Evolutionary conservation across 768 basidiomycete genomes (phyloP), one percentile per base, ranked within the genome.

Genomic region (Lactarius tabidus): DNA sequence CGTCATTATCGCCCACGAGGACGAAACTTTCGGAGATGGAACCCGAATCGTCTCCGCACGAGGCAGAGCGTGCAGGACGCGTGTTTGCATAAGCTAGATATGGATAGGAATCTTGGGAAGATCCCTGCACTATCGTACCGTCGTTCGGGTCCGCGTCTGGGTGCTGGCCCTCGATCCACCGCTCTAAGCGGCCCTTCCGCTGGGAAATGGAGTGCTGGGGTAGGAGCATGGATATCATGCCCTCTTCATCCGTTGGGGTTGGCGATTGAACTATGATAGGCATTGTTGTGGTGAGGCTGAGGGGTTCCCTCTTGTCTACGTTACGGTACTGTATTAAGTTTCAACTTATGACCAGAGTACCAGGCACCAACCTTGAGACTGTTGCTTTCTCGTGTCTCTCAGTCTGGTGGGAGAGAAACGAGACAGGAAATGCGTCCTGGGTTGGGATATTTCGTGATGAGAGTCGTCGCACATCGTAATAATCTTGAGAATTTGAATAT

Each of bases 121-220:
- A 57, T 70, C 72, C 59, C 72, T 71, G 43, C 69, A 68, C 38
- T 74, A 63, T 51, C 48, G 28, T 43, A 62, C 65, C 12, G 66
- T 63, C 64, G 70, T 68, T 33, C 68, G 58, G 41, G 68, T 57
- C 41, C 66, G 53, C 53, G 70, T 65, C n/a, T 68, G 57, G 12
- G 70, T 65, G 41, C 68, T 80, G 76, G 26, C 82, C 81, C 3
- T 70, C 73, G 20, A 82, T 74, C 81, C 81, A 82, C n/a, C 72
- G 76, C 41, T 79, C 77, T 45, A 81, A 69, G 59, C 73, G 79
- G 66, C 77, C 79, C 18, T 79, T 75, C 41, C 77, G 76, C 23
- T 76, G 77, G 20, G 73, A 74, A 66, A 78, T 59, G 62, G 74
- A 64, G 64, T 17, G 68, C 62, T 9, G 64, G 55, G 36, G 69